These are phyloP conservation scores for Prosopis cineraria DNA, from an alignment of 306 rosid species.

Conservation along the genomic window DNA sequence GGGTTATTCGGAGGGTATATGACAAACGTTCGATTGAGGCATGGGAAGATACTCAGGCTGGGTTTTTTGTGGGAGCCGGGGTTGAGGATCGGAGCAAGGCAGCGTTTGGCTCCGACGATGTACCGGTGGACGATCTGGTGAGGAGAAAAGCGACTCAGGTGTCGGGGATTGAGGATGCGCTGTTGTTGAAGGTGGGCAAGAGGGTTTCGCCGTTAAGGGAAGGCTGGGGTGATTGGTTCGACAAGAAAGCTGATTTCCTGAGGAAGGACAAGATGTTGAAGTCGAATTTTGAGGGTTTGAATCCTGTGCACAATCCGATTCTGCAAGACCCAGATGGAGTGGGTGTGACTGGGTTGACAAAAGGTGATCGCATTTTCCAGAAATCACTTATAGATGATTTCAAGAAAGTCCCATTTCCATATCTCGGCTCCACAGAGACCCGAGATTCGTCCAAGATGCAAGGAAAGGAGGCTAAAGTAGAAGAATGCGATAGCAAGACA, in stretches of 20 bases:
- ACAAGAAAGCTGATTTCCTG: slow-evolving; percentile 75
- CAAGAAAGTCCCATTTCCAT: slow-evolving; percentile 56
- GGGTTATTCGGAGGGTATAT: slow-evolving; percentile 64
- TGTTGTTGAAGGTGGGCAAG: slow-evolving; percentile 62
- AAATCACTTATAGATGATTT: slow-evolving; percentile 53
- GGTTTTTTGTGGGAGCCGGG: slow-evolving; percentile 36
- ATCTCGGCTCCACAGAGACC: slow-evolving; percentile 25
- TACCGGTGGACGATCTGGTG: slow-evolving; percentile 70
- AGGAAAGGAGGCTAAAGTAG: background rate
- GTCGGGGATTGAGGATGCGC: slow-evolving; percentile 72
- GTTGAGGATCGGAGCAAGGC: slow-evolving; percentile 47
- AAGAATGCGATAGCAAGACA: background rate
- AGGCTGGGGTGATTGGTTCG: slow-evolving; percentile 97
- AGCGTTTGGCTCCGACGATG: slow-evolving; percentile 82
- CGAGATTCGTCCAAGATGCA: background rate
- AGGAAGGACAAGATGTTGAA: slow-evolving; percentile 81
- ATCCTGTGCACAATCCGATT: slow-evolving; percentile 70
- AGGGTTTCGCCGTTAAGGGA: slow-evolving; percentile 75
- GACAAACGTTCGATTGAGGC: slow-evolving; percentile 49
- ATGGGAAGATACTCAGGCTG: slow-evolving; percentile 48
- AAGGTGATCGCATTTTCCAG: slow-evolving; percentile 59
- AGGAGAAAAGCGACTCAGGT: slow-evolving; percentile 54
- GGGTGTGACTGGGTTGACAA: slow-evolving; percentile 59
- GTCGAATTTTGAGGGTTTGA: slow-evolving; percentile 65
- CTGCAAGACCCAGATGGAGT: slow-evolving; percentile 79